Percentiles rank a stretch among this genome's conserved stretches.
phyloP scores from a whole-genome alignment of 257 asterid species.

The Vinca minor region DNA sequence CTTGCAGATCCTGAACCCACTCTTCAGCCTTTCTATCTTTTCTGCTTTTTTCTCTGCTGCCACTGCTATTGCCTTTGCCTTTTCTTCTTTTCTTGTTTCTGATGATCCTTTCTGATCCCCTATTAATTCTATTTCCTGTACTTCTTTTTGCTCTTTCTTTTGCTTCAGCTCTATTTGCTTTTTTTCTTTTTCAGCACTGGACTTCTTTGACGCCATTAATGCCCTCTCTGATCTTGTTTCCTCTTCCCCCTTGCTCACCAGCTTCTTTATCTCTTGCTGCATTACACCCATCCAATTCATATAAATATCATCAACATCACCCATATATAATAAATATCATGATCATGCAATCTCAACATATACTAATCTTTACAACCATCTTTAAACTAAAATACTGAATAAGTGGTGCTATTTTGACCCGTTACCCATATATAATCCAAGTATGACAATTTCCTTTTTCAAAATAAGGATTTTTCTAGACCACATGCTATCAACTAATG shows the following conservation, averaged over 20 bases:
- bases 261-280: constrained; percentile 51
- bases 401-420: neutral
- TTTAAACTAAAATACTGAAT: neutral
- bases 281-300: constrained; percentile 14
- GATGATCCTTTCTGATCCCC: constrained; percentile 26
- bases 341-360: neutral
- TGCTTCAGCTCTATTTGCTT: constrained; percentile 16
- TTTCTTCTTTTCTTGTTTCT: constrained; percentile 14
- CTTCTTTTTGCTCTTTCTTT: constrained; percentile 22
- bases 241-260: constrained; percentile 14
- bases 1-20: constrained; percentile 95
- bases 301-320: constrained; percentile 1
- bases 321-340: constrained; percentile 2
- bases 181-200: constrained; percentile 25
- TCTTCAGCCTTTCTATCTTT: constrained; percentile 76
- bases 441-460: neutral
- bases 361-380: neutral
- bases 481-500: neutral
- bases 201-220: constrained; percentile 23
- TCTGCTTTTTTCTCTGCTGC: constrained; percentile 71
- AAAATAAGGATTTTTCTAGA: neutral
- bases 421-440: neutral
- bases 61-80: constrained; percentile 8
- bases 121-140: constrained; percentile 27
- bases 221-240: too few relatives aligned